Base-by-base conservation (phyloP, 441 rosid species). In the Pelargonium exstipulatum region DNA sequence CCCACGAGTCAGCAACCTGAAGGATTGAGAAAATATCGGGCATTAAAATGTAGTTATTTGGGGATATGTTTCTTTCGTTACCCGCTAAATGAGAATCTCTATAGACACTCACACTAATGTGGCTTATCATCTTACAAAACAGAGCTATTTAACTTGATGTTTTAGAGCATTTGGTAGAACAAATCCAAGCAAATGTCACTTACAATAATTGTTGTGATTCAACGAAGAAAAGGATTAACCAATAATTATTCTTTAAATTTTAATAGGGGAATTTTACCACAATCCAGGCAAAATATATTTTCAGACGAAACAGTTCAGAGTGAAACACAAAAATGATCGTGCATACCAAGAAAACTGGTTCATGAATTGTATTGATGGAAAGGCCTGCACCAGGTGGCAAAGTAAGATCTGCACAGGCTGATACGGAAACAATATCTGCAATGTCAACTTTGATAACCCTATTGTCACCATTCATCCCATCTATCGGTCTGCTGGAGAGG, bases 1-100 rank as follows among this genome's bases (percentile, higher is more conserved):
- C 99, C 99, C 97, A 89, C 0, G 97, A 87, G 73, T 92, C 99
- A 29, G 98, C 99, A 70, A 95, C 86, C 99, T 94, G 83, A 45
- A 76, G 40, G 55, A 73, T 45, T 0, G 22, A 43, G 57, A 29
- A 26, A 76, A 48, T 3, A 71, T 5, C 10, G 42, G 2, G 35
- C 35, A 45, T 45, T 45, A 45, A 45, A 45, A 9, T 45, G 51
- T 45, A 45, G 51, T n/a, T 45, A 45, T 45, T 7, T 2, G 1
- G n/a, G 51, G 10, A 43, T 9, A 3, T 45, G 51, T 45, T 45
- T 29, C 35, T 29, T 29, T 29, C 35, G 5, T 29, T 29, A 29
- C 4, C 3, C 4, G 35, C 35, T 29, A 29, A 29, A 29, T 3
- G 35, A 29, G 35, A 29, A 29, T 29, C 35, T 29, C 4, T 29